phyloP scores from a whole-genome alignment of 2,329 filamentous ascomycete genomes.

The Colletotrichum sp. region DNA sequence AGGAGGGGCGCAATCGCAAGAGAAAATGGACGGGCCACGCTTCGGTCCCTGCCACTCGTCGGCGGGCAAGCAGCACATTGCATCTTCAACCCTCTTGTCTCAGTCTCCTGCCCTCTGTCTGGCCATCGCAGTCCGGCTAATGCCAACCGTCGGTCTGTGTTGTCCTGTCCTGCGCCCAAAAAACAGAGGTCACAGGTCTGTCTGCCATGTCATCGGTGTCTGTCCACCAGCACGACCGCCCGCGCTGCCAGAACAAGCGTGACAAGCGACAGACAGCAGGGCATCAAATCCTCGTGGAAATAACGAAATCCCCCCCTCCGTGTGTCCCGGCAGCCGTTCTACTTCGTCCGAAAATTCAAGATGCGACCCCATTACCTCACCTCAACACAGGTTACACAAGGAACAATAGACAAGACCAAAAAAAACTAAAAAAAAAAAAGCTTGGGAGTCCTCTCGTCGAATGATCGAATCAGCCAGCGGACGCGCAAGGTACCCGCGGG shows the following conservation, averaged over 20 bases:
- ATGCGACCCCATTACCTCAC: neutral
- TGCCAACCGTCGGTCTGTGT: neutral
- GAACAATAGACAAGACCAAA: neutral
- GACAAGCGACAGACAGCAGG: neutral
- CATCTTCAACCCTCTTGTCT: neutral
- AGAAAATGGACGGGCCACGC: neutral
- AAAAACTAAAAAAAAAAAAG: neutral
- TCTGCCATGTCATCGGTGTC: neutral
- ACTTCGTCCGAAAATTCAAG: neutral
- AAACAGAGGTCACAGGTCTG: neutral
- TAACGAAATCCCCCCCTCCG: neutral
- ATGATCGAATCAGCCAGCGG: neutral
- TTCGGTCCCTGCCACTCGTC: neutral
- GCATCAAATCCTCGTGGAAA: neutral
- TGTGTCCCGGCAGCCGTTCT: neutral
- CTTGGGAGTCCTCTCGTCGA: neutral
- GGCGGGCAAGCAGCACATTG: neutral
- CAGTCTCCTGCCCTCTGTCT: neutral
- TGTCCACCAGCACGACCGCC: neutral
- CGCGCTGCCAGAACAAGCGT: neutral
- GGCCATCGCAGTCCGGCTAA: neutral
- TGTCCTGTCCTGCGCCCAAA: neutral
- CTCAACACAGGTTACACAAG: neutral
- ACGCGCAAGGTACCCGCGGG: constrained; percentile 4
- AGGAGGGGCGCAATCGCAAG: neutral